phyloP scores from a whole-genome alignment of 2,329 filamentous ascomycete species.

The Sporothrix mexicana region DNA sequence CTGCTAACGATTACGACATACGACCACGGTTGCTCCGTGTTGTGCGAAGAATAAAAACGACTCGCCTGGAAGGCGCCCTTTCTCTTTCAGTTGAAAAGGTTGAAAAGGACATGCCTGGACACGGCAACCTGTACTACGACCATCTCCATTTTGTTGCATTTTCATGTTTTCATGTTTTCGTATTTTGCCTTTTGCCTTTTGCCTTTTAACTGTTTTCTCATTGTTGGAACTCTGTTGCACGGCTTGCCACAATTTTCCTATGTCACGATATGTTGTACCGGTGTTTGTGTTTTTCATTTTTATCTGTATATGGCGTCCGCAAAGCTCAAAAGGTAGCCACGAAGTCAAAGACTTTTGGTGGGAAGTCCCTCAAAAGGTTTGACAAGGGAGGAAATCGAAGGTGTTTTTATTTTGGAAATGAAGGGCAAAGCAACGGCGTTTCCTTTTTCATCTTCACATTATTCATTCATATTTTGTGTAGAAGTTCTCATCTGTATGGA shows the following conservation, averaged over 20 bases:
- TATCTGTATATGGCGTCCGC: constrained; percentile 2
- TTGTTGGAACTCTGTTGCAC: neutral
- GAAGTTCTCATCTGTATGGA: constrained; percentile 12
- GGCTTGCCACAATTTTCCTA: neutral
- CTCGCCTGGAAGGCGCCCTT: neutral
- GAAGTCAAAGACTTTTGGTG: neutral
- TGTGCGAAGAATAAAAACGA: constrained; percentile 10
- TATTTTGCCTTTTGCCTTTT: constrained; percentile 6
- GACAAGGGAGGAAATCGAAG: neutral
- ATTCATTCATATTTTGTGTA: constrained; percentile 16
- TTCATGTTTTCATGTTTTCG: no score
- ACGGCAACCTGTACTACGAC: constrained; percentile 33
- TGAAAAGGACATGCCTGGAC: neutral
- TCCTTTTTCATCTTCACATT: neutral
- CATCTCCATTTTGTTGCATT: constrained; percentile 33
- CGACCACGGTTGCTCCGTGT: constrained; percentile 22
- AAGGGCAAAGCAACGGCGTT: constrained; percentile 29
- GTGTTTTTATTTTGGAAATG: neutral
- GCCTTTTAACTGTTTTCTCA: neutral
- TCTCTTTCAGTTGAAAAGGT: neutral
- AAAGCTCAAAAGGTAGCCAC: constrained; percentile 11
- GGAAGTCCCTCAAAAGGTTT: neutral
- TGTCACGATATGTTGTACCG: constrained; percentile 24
- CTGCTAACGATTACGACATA: constrained; percentile 7
- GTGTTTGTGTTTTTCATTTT: constrained; percentile 13